Percentiles rank a stretch among this genome's conserved stretches.
Evolutionary conservation across 192 early-diverging fungal species (phyloP).

Genomic region (Linnemannia zychae): DNA sequence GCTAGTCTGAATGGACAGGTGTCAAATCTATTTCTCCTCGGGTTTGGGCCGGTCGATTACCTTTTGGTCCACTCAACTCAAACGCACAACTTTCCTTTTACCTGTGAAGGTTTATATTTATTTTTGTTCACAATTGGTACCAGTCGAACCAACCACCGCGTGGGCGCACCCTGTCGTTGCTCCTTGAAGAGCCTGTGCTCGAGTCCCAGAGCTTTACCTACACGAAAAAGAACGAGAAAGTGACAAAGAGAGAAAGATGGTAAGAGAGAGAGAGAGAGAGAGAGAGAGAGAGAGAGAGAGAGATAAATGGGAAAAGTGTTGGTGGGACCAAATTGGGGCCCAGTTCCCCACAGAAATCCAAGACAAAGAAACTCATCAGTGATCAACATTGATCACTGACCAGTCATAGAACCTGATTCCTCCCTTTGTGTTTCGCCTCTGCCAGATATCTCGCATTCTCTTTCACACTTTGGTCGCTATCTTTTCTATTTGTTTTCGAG

Average conservation of each 20-base stretch:
- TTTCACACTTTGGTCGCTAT: too few species aligned
- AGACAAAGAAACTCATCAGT: neutral
- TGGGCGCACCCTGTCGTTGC: neutral
- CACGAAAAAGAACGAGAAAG: too few species aligned
- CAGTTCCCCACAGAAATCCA: neutral
- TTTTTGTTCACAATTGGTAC: neutral
- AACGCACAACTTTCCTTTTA: neutral
- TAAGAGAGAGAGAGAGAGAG: neutral
- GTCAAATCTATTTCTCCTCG: neutral
- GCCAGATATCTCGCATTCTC: too few species aligned
- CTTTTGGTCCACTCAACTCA: neutral
- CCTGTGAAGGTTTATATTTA: neutral
- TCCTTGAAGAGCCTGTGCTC: too few species aligned
- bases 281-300: neutral
- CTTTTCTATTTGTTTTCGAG: too few species aligned
- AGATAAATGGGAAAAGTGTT: neutral
- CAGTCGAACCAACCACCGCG: neutral
- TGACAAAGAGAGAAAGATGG: neutral
- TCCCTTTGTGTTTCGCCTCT: too few species aligned
- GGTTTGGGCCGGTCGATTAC: neutral
- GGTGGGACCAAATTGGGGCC: neutral
- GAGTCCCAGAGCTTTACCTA: too few species aligned
- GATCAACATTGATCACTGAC: too few species aligned
- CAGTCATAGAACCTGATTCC: too few species aligned
- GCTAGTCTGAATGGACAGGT: neutral